Percentiles rank a stretch among this genome's conserved stretches.
Evolutionary conservation across 805 yeast genomes (phyloP).

Genomic region (Candida endomychidarum): DNA sequence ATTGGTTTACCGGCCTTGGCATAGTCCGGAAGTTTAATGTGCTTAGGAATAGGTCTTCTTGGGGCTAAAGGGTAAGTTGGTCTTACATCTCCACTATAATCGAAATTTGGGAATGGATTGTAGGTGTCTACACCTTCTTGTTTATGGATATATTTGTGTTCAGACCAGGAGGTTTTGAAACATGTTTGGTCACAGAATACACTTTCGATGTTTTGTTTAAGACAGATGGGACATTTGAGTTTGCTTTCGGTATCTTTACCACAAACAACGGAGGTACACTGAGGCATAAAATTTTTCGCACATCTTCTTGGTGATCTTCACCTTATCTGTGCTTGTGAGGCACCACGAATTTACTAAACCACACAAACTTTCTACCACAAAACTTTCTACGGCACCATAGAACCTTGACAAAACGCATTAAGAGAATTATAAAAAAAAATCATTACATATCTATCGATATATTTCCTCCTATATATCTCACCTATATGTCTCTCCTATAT

Average conservation of each 20-base stretch:
- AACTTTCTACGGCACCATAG: too few species aligned
- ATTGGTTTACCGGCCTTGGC: conserved; percentile 77
- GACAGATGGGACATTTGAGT: conserved; percentile 88
- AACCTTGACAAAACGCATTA: too few species aligned
- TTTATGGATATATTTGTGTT: conserved; percentile 75
- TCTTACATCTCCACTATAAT: conserved; percentile 71
- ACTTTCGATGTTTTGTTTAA: conserved; percentile 62
- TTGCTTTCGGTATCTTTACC: conserved; percentile 74
- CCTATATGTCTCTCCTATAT: too few species aligned
- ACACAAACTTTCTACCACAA: too few species aligned
- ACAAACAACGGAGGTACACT: conserved; percentile 80
- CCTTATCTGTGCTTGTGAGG: background rate
- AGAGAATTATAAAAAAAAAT: too few species aligned
- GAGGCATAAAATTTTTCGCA: conserved; percentile 14
- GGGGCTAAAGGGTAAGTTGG: conserved; percentile 82
- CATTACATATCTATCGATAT: too few species aligned
- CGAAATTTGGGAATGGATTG: conserved; percentile 83
- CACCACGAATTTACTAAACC: background rate
- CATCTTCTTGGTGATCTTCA: background rate
- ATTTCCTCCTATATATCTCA: too few species aligned
- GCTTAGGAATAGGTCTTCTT: conserved; percentile 67
- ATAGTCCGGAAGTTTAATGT: conserved; percentile 78
- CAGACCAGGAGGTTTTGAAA: conserved; percentile 67
- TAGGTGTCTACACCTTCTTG: conserved; percentile 56
- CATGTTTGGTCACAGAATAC: conserved; percentile 84